Conservation (phyloP, 2,329 filamentous ascomycete genomes). For the Claviceps sp. region DNA sequence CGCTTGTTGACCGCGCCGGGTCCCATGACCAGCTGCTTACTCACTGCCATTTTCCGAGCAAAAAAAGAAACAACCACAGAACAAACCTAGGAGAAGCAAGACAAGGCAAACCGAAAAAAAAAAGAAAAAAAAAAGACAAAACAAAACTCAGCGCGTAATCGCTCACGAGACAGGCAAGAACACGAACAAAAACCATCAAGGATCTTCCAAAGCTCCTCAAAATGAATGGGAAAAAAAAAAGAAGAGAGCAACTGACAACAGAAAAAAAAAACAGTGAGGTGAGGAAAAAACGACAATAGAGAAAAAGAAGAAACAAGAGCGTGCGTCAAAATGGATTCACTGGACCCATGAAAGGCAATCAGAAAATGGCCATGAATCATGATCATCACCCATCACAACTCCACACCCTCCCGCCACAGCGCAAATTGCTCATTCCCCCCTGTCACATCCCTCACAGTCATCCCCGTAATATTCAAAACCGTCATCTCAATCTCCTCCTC, state of each 20-base stretch:
- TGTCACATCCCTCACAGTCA: constrained; percentile 29
- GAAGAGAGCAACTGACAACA: neutral
- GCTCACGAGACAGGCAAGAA: neutral
- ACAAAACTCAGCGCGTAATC: neutral
- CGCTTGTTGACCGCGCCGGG: neutral
- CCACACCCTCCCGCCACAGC: constrained; percentile 22
- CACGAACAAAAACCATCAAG: neutral
- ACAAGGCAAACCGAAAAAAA: neutral
- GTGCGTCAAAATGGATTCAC: neutral
- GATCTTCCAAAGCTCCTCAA: too few relatives aligned
- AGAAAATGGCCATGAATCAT: too few relatives aligned
- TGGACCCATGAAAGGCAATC: too few relatives aligned
- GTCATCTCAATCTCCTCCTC: constrained; percentile 52
- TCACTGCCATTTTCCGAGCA: neutral
- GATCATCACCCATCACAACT: neutral
- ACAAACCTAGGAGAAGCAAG: too few relatives aligned
- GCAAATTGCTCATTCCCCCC: constrained; percentile 22
- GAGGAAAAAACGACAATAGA: neutral
- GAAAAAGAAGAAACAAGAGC: neutral
- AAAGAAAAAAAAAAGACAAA: neutral
- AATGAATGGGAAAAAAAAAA: neutral
- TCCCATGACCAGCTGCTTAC: neutral
- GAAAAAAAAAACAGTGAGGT: neutral
- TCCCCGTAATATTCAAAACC: constrained; percentile 39
- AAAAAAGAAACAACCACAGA: neutral